phyloP scores from a whole-genome alignment of 2,329 filamentous ascomycete species.

The Coccinonectria pachysandricola region DNA sequence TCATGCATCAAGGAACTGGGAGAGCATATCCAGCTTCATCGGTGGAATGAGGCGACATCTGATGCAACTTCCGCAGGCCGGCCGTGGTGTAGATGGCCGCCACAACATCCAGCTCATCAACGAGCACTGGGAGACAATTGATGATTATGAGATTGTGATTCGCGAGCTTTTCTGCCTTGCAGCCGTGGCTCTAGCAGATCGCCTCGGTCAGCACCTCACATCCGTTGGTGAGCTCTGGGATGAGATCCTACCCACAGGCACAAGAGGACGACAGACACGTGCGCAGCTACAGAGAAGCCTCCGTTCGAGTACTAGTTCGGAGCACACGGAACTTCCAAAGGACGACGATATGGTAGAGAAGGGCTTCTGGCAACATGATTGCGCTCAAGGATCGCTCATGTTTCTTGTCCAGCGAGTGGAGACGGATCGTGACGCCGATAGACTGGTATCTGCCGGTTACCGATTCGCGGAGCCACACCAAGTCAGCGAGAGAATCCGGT shows the following conservation, averaged over 20 bases:
- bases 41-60: constrained; percentile 64
- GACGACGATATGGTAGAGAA: constrained; percentile 31
- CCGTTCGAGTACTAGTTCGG: constrained; percentile 5
- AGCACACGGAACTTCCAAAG: constrained; percentile 5
- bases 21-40: constrained; percentile 54
- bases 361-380: constrained; percentile 25
- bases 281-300: constrained; percentile 10
- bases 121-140: constrained; percentile 47
- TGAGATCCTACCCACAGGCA: constrained; percentile 60
- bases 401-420: constrained; percentile 62
- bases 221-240: constrained; percentile 64
- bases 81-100: constrained; percentile 12
- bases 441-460: constrained; percentile 61
- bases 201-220: constrained; percentile 51
- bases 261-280: constrained; percentile 13
- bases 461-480: constrained; percentile 64
- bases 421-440: constrained; percentile 46
- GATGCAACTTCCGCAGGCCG: constrained; percentile 31
- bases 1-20: constrained; percentile 70
- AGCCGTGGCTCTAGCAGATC: constrained; percentile 60
- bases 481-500: constrained; percentile 57
- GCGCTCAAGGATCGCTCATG: constrained; percentile 67
- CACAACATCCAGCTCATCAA: constrained; percentile 34
- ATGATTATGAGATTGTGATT: constrained; percentile 66
- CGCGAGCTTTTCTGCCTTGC: constrained; percentile 76